Evolutionary conservation across 257 asterid species (phyloP), one percentile per base, ranked within the genome.

Genomic region (Knoxia roxburghii): DNA sequence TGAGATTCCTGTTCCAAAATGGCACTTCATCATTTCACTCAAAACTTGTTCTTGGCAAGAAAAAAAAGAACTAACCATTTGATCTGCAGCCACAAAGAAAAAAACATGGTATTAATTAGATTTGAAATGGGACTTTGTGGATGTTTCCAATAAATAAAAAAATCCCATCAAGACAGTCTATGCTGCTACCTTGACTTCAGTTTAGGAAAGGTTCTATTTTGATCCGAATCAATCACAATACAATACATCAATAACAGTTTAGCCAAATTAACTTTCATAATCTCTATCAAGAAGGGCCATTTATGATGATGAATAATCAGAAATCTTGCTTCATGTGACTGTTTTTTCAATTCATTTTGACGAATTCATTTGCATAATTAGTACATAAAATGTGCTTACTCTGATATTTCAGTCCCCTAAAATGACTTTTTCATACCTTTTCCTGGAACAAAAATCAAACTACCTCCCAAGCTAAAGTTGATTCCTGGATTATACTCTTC

Each of bases 121-220:
- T 41, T 61, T 49, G 51, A 67, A 8, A 35, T 33, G 6, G 21
- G 33, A 64, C 43, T 18, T 27, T 37, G 65, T 55, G 21, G 41
- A 24, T 39, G 53, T 20, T 49, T n/a, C 8, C 24, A 54, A 46
- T 35, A 61, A 48, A 35, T 9, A 30, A 30, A 37, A 32, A 57
- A 65, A 59, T n/a, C 43, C 43, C 49, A 32, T 15, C n/a, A 18
- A 29, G 75, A 53, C 56, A 43, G 70, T 49, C 62, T n/a, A n/a
- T 59, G 64, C 30, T 70, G 65, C 30, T 70, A 91, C 98, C 96
- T 84, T 70, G 87, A 75, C 75, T 71, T 75, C 46, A 85, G 69
- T 50, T 86, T 94, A 0, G 95, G 98, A 83, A 78, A 91, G 39
- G 85, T 83, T 73, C 91, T 96, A 80, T 82, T 91, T 75, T 74